phyloP scores from a whole-genome alignment of 148 eudicot genomes.

The Vaccinium myrtillus region DNA sequence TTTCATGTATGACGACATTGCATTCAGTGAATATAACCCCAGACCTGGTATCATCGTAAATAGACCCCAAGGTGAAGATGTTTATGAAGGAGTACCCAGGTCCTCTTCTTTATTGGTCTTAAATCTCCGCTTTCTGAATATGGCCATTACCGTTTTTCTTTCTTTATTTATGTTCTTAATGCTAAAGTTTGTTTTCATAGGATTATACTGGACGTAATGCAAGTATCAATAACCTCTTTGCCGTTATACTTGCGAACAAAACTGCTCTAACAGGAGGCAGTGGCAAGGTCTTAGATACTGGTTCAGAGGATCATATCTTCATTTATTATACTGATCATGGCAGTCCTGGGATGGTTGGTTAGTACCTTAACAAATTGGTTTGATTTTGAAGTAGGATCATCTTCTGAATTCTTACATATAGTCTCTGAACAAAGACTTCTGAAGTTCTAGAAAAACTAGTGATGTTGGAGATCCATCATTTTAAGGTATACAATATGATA shows the following conservation, averaged over 20 bases:
- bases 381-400: constrained; percentile 1
- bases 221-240: constrained; percentile 51
- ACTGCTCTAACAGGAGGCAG: constrained; percentile 70
- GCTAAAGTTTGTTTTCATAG: constrained; percentile 27
- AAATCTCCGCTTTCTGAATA: neutral
- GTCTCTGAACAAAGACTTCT: neutral
- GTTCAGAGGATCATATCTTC: constrained; percentile 77
- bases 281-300: constrained; percentile 71
- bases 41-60: constrained; percentile 65
- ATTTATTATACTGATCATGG: constrained; percentile 78
- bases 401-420: neutral
- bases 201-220: constrained; percentile 63
- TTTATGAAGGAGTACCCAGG: constrained; percentile 84
- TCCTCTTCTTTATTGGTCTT: constrained; percentile 15
- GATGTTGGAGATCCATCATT: neutral
- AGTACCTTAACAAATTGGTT: constrained; percentile 19
- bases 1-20: constrained; percentile 68
- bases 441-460: neutral
- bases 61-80: constrained; percentile 61
- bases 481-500: neutral
- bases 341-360: constrained; percentile 64
- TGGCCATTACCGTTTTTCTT: neutral
- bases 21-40: constrained; percentile 47
- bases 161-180: neutral
- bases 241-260: constrained; percentile 75